phyloP scores from a whole-genome alignment of 2,329 filamentous ascomycete genomes.

The Colletotrichum filicis region DNA sequence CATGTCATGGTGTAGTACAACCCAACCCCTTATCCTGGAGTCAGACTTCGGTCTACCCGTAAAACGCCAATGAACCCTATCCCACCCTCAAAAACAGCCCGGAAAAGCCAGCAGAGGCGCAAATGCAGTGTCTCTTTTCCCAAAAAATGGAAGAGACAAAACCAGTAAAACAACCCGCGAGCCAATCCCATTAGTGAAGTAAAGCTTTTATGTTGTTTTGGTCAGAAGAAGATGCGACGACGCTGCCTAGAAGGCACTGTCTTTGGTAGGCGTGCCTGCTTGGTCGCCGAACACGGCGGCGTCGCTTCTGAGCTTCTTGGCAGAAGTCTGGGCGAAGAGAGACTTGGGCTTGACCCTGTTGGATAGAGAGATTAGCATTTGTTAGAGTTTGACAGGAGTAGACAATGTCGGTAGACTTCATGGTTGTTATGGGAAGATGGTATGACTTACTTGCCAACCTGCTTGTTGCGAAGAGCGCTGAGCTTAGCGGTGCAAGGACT shows the following conservation, averaged over 20 bases:
- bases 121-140: not conserved
- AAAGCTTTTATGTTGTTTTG: constrained; percentile 29
- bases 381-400: not conserved
- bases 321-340: constrained; percentile 73
- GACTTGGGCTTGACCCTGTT: constrained; percentile 73
- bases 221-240: constrained; percentile 27
- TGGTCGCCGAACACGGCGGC: constrained; percentile 43
- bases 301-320: constrained; percentile 65
- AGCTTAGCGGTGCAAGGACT: constrained; percentile 88
- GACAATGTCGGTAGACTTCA: not conserved
- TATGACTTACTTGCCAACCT: constrained; percentile 76
- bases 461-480: constrained; percentile 82
- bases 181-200: constrained; percentile 23
- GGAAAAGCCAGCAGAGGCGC: constrained; percentile 12
- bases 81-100: not conserved
- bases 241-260: constrained; percentile 15
- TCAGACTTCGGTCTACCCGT: constrained; percentile 27
- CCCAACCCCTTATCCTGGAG: constrained; percentile 26
- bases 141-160: constrained; percentile 3
- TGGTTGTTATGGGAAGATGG: not conserved
- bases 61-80: constrained; percentile 32
- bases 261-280: constrained; percentile 34
- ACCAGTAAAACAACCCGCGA: constrained; percentile 24
- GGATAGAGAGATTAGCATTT: not conserved
- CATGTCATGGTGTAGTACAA: constrained; percentile 33